These are phyloP conservation scores for Pyronema omphalodes DNA, from an alignment of 495 filamentous ascomycete species.

Conservation along the genomic window DNA sequence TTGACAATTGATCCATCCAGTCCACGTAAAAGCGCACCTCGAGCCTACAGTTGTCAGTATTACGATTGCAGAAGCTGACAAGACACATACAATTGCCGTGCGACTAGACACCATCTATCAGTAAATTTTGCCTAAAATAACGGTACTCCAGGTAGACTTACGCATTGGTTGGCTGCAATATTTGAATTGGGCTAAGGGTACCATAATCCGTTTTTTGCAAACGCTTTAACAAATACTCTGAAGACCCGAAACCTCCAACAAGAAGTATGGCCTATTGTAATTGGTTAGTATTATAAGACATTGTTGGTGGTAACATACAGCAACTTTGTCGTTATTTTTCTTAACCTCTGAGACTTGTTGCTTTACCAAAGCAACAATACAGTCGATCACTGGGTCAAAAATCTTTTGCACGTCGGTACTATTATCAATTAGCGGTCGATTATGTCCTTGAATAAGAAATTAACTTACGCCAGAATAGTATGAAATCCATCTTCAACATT, in stretches of 20 bases:
- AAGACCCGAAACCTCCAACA: constrained; percentile 54
- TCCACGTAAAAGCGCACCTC: constrained; percentile 16
- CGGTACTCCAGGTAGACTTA: constrained; percentile 25
- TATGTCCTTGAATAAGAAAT: background rate
- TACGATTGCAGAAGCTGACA: constrained; percentile 7
- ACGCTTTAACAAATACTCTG: constrained; percentile 42
- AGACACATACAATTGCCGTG: constrained; percentile 10
- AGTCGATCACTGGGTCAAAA: constrained; percentile 38
- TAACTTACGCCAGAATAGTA: constrained; percentile 31
- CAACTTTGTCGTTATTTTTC: background rate
- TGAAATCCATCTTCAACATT: constrained; percentile 46
- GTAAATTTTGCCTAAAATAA: background rate
- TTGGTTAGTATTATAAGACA: background rate
- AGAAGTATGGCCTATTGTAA: constrained; percentile 38
- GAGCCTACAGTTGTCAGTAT: constrained; percentile 12
- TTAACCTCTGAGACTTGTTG: constrained; percentile 30
- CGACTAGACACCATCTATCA: constrained; percentile 7
- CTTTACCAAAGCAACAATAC: constrained; percentile 40
- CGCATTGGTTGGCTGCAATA: constrained; percentile 44
- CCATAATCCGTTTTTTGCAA: constrained; percentile 29
- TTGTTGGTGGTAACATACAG: background rate
- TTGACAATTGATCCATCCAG: constrained; percentile 18
- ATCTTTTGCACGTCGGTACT: constrained; percentile 27
- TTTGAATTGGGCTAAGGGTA: constrained; percentile 24
- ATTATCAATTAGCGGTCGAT: background rate